A percentile compares a stretch with the other conserved stretches of the same genome.
Evolutionary conservation across 2,329 filamentous ascomycete genomes (phyloP).

Genomic region (Chrysosphaeria jannelii): DNA sequence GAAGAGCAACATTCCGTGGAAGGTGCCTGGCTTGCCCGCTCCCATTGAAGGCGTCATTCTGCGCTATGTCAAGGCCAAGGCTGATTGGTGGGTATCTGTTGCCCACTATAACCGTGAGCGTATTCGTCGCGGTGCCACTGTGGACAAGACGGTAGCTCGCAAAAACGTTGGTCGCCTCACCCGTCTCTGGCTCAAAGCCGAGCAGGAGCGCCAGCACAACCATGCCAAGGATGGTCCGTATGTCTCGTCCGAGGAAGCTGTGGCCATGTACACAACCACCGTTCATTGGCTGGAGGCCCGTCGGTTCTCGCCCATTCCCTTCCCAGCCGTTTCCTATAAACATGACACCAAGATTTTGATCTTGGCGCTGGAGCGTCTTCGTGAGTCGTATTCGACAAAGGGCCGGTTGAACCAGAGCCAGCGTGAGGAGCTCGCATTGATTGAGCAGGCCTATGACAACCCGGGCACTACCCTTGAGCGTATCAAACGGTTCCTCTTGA

Average conservation of each 20-base stretch:
- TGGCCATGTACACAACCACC: conserved; percentile 94
- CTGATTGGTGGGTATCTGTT: conserved; percentile 98
- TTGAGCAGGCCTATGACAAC: conserved; percentile 94
- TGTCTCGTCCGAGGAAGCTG: conserved; percentile 90
- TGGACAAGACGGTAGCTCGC: conserved; percentile 97
- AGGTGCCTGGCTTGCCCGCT: conserved; percentile 82
- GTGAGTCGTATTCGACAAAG: conserved; percentile 94
- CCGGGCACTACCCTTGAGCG: conserved; percentile 83
- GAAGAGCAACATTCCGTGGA: conserved; percentile 99
- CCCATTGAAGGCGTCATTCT: conserved; percentile 98
- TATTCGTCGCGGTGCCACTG: conserved; percentile 82
- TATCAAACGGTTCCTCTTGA: conserved; percentile 92
- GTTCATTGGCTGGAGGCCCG: conserved; percentile 96
- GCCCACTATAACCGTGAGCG: conserved; percentile 97
- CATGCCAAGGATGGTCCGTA: conserved; percentile 99
- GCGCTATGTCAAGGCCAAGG: conserved; percentile 95
- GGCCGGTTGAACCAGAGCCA: conserved; percentile 91
- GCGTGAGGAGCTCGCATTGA: conserved; percentile 81
- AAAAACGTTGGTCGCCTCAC: conserved; percentile 93
- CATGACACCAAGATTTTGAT: conserved; percentile 98
- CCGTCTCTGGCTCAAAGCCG: conserved; percentile 85
- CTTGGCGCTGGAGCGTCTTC: conserved; percentile 66
- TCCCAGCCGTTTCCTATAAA: conserved; percentile 97
- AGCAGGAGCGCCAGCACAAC: conserved; percentile 95
- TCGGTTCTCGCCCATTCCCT: conserved; percentile 95